Evolutionary conservation across 1,284 basidiomycete genomes (phyloP).

Genomic region (Ceratobasidium sp.): DNA sequence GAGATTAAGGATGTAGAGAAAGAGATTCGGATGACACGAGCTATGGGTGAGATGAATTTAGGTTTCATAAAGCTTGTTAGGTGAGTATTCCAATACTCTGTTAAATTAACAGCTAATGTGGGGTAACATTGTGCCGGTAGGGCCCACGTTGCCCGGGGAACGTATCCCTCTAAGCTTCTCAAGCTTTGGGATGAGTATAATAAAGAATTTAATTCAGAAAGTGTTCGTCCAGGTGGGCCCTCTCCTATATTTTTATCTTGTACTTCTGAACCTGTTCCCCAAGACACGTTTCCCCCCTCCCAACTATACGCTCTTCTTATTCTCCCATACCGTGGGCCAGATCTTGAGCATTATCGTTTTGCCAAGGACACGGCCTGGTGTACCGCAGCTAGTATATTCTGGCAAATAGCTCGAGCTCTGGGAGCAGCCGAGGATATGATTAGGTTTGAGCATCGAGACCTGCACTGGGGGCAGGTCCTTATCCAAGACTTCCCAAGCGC

Average conservation of each 20-base stretch:
- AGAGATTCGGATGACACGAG: conserved; percentile 88
- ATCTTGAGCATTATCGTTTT: conserved; percentile 84
- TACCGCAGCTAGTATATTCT: conserved; percentile 89
- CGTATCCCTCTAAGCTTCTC: conserved; percentile 83
- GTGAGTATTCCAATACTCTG: conserved; percentile 55
- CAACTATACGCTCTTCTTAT: conserved; percentile 92
- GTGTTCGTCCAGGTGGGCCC: conserved; percentile 82
- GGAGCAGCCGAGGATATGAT: conserved; percentile 82
- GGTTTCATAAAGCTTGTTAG: conserved; percentile 85
- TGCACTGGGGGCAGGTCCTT: no score
- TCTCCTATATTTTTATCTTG: not conserved
- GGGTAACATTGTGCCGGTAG: no score
- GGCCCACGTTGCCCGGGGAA: conserved; percentile 86
- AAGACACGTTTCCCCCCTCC: conserved; percentile 69
- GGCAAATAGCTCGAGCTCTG: conserved; percentile 86
- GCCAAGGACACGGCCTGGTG: conserved; percentile 72
- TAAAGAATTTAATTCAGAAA: conserved; percentile 79
- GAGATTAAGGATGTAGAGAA: conserved; percentile 83
- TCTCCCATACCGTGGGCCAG: conserved; percentile 88
- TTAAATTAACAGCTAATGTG: no score
- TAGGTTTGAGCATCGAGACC: conserved; percentile 89
- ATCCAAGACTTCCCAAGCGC: no score
- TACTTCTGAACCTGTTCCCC: not conserved
- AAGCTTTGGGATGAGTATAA: conserved; percentile 90
- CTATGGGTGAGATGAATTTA: conserved; percentile 77